Evolutionary conservation across 2,329 filamentous ascomycete species (phyloP).

Genomic region (Exophiala alcalophila): DNA sequence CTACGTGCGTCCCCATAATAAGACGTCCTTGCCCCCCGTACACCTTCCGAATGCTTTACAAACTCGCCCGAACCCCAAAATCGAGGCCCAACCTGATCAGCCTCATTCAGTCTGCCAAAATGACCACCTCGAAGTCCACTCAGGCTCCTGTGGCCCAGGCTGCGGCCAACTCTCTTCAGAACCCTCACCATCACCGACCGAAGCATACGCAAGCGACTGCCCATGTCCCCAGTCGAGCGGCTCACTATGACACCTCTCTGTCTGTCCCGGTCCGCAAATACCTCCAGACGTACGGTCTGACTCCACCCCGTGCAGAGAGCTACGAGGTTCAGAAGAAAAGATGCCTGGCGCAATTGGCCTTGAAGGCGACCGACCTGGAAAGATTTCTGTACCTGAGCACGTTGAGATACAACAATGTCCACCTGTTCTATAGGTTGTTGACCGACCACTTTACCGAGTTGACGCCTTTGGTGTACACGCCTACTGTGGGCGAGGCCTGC

Average conservation of each 20-base stretch:
- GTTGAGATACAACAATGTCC: slow-evolving; percentile 51
- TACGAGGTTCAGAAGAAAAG: slow-evolving; percentile 50
- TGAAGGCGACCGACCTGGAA: slow-evolving; percentile 48
- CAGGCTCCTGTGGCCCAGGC: slow-evolving; percentile 15
- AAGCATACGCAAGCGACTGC: slow-evolving; percentile 26
- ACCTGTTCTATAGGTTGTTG: slow-evolving; percentile 52
- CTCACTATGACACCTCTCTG: slow-evolving; percentile 50
- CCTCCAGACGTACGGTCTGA: slow-evolving; percentile 51
- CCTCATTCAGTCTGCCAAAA: slow-evolving; percentile 20
- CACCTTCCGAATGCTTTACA: slow-evolving; percentile 25
- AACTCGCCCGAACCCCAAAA: slow-evolving; percentile 18
- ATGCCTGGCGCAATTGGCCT: slow-evolving; percentile 48
- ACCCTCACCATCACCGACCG: slow-evolving; percentile 14
- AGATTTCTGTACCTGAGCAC: slow-evolving; percentile 51
- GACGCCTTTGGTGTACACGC: slow-evolving; percentile 51
- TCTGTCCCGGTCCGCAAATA: slow-evolving; percentile 51
- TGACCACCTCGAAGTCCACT: slow-evolving; percentile 13
- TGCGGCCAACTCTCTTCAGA: slow-evolving; percentile 14
- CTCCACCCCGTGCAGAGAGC: slow-evolving; percentile 48
- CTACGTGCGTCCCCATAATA: too few species aligned
- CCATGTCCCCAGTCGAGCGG: slow-evolving; percentile 29
- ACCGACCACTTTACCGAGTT: slow-evolving; percentile 49
- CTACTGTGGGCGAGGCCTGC: slow-evolving; percentile 82
- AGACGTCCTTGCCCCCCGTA: neutral
- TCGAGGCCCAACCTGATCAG: slow-evolving; percentile 15